Percentiles rank a stretch among this genome's conserved stretches.
phyloP scores from a whole-genome alignment of 2,329 filamentous ascomycete genomes.

The Trichoderma citrinoviride region DNA sequence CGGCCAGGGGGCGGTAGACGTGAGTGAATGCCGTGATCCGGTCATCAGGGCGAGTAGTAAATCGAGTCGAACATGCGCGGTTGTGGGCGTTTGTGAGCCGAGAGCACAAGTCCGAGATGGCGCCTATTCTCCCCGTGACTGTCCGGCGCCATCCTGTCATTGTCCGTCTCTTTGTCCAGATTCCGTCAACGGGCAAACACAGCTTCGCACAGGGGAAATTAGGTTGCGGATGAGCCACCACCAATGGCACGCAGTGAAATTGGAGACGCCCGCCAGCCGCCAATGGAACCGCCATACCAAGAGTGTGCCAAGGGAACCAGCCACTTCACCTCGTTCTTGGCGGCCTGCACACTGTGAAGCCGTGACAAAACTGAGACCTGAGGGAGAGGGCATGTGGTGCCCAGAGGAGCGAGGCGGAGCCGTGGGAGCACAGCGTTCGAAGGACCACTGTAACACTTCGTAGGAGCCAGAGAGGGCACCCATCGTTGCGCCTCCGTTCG shows the following conservation, averaged over 20 bases:
- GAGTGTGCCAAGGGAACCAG: conserved; percentile 7
- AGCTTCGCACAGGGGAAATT: not conserved
- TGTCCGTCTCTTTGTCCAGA: not conserved
- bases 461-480: not conserved
- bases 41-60: not conserved
- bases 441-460: not conserved
- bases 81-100: too few relatives aligned
- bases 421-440: not conserved
- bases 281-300: conserved; percentile 16
- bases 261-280: conserved; percentile 6
- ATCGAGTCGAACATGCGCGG: not conserved
- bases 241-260: conserved; percentile 11
- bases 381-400: not conserved
- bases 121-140: not conserved
- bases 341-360: not conserved
- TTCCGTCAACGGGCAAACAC: not conserved
- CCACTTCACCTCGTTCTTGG: not conserved
- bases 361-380: conserved; percentile 12
- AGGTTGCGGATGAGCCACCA: conserved; percentile 4
- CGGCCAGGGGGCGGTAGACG: not conserved
- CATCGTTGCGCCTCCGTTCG: not conserved
- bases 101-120: not conserved
- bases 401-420: conserved; percentile 17
- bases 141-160: conserved; percentile 4
- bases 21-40: not conserved